Percentiles rank a stretch among this genome's conserved stretches.
Evolutionary conservation across 768 basidiomycete genomes (phyloP).

Genomic region (Rubroboletus pulcherrimus): DNA sequence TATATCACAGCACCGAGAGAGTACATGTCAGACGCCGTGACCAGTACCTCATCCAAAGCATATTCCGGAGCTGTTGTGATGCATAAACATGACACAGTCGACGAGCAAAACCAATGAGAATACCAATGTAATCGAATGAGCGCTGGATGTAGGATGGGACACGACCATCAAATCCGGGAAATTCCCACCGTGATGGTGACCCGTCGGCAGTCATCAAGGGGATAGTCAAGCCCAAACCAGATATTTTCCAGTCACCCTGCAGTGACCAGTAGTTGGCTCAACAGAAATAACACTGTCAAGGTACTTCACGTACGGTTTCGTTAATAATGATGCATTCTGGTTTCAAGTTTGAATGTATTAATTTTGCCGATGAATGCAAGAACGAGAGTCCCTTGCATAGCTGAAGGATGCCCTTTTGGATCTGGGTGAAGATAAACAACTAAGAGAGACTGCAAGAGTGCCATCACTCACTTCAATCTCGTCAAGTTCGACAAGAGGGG

Average conservation of each 20-base stretch:
- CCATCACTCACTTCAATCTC: slow-evolving; percentile 78
- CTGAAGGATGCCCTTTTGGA: slow-evolving; percentile 95
- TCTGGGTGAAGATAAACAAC: slow-evolving; percentile 41
- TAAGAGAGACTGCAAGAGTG: background rate
- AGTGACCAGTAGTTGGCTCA: background rate
- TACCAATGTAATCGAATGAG: slow-evolving; percentile 94
- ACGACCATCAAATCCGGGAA: slow-evolving; percentile 81
- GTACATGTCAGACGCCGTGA: slow-evolving; percentile 90
- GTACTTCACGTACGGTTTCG: slow-evolving; percentile 56
- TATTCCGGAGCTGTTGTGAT: slow-evolving; percentile 82
- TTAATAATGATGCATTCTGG: slow-evolving; percentile 90
- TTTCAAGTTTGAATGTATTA: slow-evolving; percentile 89
- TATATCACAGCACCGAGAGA: slow-evolving; percentile 89
- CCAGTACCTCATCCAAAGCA: slow-evolving; percentile 81
- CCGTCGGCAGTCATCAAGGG: slow-evolving; percentile 68
- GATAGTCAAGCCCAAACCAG: slow-evolving; percentile 85
- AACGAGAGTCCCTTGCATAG: slow-evolving; percentile 88
- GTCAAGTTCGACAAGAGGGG: slow-evolving; percentile 77
- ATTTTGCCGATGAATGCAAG: slow-evolving; percentile 84
- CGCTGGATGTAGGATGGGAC: slow-evolving; percentile 81
- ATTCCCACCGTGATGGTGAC: slow-evolving; percentile 79
- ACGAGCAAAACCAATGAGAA: background rate
- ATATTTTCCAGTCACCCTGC: slow-evolving; percentile 98
- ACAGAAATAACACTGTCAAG: background rate
- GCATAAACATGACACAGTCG: slow-evolving; percentile 1